Base-by-base conservation (phyloP, 2,329 filamentous ascomycete species). In the Aaosphaeria arxii region DNA sequence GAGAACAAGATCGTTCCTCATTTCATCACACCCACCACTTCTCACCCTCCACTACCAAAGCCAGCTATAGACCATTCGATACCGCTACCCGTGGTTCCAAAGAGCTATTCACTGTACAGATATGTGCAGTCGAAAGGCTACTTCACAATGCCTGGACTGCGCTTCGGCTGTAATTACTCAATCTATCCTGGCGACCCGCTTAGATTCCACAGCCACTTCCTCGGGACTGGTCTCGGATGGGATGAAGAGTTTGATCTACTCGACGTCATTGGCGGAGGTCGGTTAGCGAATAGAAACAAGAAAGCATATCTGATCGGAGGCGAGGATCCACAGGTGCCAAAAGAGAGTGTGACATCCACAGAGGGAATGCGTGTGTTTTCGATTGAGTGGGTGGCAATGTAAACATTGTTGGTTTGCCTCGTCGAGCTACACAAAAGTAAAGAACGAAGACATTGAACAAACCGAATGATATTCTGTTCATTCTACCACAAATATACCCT, bases 101-200 rank as follows among this genome's bases (percentile, higher is more conserved):
- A 57, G 3, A 70, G 72, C 13, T 91, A 89, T 58, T 84, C 89
- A 3, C 76, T 97, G 24, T 96, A 90, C 71, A 83, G 82, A 33
- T 86, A 94, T 65, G 76, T 99, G 29, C 89, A 96, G 63, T 77
- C 80, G 6, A 77, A 81, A 13, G 88, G 87, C 43, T 96, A 92
- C 72, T 97, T 87, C 73, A 84, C 94, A 63, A 91, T 91, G 46
- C 94, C 94, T 1, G 94, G 94, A 6, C 79, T 99, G 45, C 88
- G 94, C 29, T 99, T 99, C 63, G 94, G 94, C 29, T 95, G 91
- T 60, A 85, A 94, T 63, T 96, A 95, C 71, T 90, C 91, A 58
- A 89, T 95, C 5, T 99, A 99, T 62, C 94, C 94, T 0, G 94
- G 94, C 41, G 94, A 99, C 67, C 91, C 94, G 1, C 77, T 99